Percentiles rank a stretch among this genome's conserved stretches.
phyloP scores from a whole-genome alignment of 129 eudicot species.

The Artemisia tridentata region DNA sequence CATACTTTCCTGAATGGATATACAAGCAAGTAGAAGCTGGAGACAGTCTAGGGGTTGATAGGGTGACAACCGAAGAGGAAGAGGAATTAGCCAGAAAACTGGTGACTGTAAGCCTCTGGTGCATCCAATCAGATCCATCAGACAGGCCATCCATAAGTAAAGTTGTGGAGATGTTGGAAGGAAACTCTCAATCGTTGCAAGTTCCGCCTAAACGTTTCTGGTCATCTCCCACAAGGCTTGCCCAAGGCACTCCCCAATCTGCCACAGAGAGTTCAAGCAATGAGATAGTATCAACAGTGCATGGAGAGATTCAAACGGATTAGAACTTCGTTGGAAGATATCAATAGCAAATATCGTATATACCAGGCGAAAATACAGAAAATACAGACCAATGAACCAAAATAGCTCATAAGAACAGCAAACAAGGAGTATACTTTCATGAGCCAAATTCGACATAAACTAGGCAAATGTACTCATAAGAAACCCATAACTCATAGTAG shows the following conservation, averaged over 20 bases:
- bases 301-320: no score
- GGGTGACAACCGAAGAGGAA: constrained; percentile 19
- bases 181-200: background rate
- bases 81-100: constrained; percentile 38
- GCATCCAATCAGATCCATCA: constrained; percentile 46
- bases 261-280: no score
- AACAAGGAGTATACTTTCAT: background rate
- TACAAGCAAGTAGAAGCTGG: constrained; percentile 36
- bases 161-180: constrained; percentile 12
- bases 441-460: background rate
- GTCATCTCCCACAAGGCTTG: no score
- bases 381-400: no score
- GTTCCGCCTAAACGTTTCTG: background rate
- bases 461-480: background rate
- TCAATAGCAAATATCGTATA: no score
- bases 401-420: background rate
- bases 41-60: background rate
- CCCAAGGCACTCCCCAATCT: no score
- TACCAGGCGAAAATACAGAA: no score
- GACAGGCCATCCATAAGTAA: background rate
- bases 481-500: background rate
- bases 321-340: no score
- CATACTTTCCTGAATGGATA: constrained; percentile 50
- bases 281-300: no score
- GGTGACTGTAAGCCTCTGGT: constrained; percentile 58